Evolutionary conservation across 179 eudicot species (phyloP).

Genomic region (Sideroxylon spinosum): DNA sequence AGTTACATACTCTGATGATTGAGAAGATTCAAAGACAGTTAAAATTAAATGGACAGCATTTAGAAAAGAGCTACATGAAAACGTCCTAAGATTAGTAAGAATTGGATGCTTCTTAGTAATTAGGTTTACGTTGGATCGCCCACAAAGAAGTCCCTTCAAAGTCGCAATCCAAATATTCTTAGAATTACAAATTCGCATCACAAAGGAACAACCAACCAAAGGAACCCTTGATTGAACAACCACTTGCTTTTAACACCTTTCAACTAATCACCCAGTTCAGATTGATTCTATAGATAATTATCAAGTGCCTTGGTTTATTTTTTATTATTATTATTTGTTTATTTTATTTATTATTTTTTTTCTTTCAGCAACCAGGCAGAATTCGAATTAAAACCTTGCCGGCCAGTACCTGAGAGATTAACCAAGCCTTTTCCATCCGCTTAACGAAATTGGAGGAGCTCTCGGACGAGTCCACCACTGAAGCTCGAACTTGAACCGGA

Average conservation of each 20-base stretch:
- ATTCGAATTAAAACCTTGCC: background rate
- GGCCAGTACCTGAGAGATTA: constrained; percentile 50
- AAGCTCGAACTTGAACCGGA: constrained; percentile 32
- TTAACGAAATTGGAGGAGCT: constrained; percentile 48
- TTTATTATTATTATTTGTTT: no score
- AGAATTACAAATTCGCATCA: background rate
- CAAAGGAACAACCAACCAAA: background rate
- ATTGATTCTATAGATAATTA: background rate
- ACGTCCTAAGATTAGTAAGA: no score
- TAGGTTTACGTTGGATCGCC: no score
- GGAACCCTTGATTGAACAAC: background rate
- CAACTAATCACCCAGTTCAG: background rate
- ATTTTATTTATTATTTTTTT: background rate
- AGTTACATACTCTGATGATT: no score
- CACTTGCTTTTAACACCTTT: background rate
- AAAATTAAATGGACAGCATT: no score
- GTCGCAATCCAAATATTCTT: no score
- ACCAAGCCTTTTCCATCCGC: constrained; percentile 58
- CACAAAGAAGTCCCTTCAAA: no score
- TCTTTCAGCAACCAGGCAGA: background rate
- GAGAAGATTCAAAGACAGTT: no score
- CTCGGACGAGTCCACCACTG: constrained; percentile 48
- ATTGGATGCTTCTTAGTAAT: no score
- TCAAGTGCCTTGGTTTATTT: background rate
- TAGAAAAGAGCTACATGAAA: no score